Percentiles rank a stretch among this genome's conserved stretches.
Evolutionary conservation across 2,329 filamentous ascomycete genomes (phyloP).

Genomic region (Sordariomycetes sp.): DNA sequence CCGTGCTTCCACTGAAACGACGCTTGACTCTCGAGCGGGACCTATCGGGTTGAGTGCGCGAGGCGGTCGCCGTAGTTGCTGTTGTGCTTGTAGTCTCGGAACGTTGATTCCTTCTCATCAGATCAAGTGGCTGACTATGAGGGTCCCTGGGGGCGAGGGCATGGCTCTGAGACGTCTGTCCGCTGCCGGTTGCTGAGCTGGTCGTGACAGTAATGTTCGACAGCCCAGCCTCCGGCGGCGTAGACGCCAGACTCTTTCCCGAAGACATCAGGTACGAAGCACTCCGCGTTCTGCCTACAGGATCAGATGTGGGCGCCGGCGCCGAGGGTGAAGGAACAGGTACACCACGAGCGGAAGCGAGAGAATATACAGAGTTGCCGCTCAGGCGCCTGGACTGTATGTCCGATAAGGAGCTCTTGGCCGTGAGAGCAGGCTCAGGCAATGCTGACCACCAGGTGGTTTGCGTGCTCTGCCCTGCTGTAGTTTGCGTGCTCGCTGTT

Average conservation of each 20-base stretch:
- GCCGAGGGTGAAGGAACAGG: slow-evolving; percentile 35
- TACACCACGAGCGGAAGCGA: slow-evolving; percentile 50
- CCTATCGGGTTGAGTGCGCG: slow-evolving; percentile 39
- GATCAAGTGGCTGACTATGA: slow-evolving; percentile 29
- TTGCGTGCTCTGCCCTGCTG: too few species aligned
- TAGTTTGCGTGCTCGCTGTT: neutral
- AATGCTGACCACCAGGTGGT: slow-evolving; percentile 20
- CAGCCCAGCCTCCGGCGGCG: slow-evolving; percentile 37
- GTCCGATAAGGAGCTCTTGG: slow-evolving; percentile 39
- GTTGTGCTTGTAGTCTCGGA: slow-evolving; percentile 21
- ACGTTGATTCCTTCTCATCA: slow-evolving; percentile 34
- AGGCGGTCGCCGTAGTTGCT: slow-evolving; percentile 20
- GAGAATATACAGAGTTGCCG: slow-evolving; percentile 63
- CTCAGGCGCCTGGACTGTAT: slow-evolving; percentile 57
- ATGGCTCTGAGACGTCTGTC: slow-evolving; percentile 33
- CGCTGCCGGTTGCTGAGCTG: slow-evolving; percentile 29
- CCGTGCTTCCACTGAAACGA: slow-evolving; percentile 73
- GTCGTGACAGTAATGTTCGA: slow-evolving; percentile 46
- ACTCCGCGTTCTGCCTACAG: slow-evolving; percentile 27
- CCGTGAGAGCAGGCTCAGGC: slow-evolving; percentile 37
- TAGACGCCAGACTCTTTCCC: slow-evolving; percentile 23
- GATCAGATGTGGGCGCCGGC: slow-evolving; percentile 45
- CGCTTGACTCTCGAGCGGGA: slow-evolving; percentile 64
- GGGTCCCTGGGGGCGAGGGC: slow-evolving; percentile 36
- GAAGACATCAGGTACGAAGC: slow-evolving; percentile 37